These are phyloP conservation scores for Penicillium sp. DNA, from an alignment of 2,329 filamentous ascomycete species.

Conservation along the genomic window DNA sequence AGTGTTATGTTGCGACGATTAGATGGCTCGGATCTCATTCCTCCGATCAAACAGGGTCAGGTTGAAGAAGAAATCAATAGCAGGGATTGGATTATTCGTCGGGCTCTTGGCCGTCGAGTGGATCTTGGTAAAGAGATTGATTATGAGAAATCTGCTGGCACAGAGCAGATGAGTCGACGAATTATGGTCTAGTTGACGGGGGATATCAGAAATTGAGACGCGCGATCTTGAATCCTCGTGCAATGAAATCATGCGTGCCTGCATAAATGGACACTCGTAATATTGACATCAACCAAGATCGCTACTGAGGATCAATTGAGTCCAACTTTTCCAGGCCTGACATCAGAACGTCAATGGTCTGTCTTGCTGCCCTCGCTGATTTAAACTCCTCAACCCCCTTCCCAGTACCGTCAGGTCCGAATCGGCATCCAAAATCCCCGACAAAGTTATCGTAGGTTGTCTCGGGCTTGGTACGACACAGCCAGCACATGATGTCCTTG, in stretches of 20 bases:
- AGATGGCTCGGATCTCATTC: conserved; percentile 36
- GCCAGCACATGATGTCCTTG: conserved; percentile 40
- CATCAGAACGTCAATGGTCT: no score
- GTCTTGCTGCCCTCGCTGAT: no score
- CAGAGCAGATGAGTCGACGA: conserved; percentile 35
- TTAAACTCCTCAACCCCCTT: no score
- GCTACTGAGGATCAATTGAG: no score
- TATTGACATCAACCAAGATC: neutral
- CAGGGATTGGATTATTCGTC: conserved; percentile 44
- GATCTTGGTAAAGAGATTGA: conserved; percentile 29
- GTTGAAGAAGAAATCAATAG: conserved; percentile 39
- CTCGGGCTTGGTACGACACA: conserved; percentile 43
- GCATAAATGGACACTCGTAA: neutral
- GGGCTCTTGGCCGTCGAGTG: conserved; percentile 36
- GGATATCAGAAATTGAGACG: neutral
- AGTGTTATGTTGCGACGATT: conserved; percentile 45
- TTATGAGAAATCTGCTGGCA: conserved; percentile 33
- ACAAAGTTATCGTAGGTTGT: conserved; percentile 41
- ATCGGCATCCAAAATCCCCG: conserved; percentile 17
- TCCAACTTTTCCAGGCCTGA: no score
- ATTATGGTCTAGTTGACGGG: conserved; percentile 11
- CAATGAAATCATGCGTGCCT: neutral
- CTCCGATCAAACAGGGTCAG: conserved; percentile 28
- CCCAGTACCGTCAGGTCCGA: no score
- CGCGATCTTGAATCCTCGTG: no score